Evolutionary conservation across 1,284 basidiomycete species (phyloP).

Genomic region (Boletellus deceptivus): DNA sequence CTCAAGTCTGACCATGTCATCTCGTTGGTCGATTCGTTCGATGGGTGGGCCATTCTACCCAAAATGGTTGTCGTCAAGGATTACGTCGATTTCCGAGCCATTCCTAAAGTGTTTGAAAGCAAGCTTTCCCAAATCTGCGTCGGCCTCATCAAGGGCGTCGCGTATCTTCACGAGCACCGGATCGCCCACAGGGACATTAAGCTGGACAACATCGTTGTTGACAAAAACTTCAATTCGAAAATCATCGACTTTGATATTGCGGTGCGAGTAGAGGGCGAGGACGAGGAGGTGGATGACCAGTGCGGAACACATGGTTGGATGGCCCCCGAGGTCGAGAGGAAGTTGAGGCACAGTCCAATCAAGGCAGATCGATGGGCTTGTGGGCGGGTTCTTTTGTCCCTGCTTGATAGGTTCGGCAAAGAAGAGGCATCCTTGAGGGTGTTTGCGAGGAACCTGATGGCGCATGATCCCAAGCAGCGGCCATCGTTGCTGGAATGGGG

Average conservation of each 20-base stretch:
- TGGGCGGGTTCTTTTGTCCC: background rate
- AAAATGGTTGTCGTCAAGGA: background rate
- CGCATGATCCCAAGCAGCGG: background rate
- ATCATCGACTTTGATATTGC: background rate
- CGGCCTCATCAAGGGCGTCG: background rate
- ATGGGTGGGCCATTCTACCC: background rate
- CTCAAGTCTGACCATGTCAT: background rate
- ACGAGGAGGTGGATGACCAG: background rate
- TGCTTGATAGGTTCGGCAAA: background rate
- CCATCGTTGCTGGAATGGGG: too few relatives aligned
- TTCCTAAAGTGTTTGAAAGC: background rate
- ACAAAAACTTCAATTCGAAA: too few relatives aligned
- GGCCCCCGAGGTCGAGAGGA: background rate
- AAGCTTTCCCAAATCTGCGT: background rate
- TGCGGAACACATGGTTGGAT: background rate
- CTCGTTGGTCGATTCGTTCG: background rate
- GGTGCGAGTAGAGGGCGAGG: background rate
- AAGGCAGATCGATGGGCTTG: background rate
- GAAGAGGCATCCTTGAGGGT: background rate
- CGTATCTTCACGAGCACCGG: background rate
- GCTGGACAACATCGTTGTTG: too few relatives aligned
- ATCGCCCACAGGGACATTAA: background rate
- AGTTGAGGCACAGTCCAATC: background rate
- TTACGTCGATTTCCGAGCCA: background rate
- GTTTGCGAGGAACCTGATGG: background rate